Evolutionary conservation across 805 yeast species (phyloP), one percentile per base, ranked within the genome.

Genomic region (Candida railenensis): DNA sequence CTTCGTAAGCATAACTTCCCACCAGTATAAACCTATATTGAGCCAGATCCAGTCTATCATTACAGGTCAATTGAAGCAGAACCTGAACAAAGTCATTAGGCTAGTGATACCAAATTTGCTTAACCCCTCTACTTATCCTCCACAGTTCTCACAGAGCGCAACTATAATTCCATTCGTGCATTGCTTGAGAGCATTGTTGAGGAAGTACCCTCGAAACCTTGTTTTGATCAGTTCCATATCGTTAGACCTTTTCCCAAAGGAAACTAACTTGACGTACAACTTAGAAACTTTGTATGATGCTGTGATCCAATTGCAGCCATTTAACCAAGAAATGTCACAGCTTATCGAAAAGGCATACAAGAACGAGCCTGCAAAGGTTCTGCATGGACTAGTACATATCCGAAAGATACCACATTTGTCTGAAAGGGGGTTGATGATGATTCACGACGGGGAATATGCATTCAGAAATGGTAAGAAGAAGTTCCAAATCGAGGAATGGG

Each of bases 401-500:
- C 62, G 77, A 46, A 87, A 88, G 55, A 58, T 91, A 7, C 94
- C 96, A 0, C 73, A 79, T 1, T 66, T 89, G 32, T 81, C 89
- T 46, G 90, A 84, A 41, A 63, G 82, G 19, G 98, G 99, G 0
- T 73, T 81, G 55, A 91, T 90, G 96, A 80, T 81, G 52, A 77
- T 81, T 1, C 78, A 82, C 47, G 73, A 74, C 48, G 84, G 87
- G 48, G 97, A 91, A 65, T 85, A 80, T 63, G 89, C 96, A 3
- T 92, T 91, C 68, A 83, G 84, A 59, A 88, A 89, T 53, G 92
- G 96, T 12, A 78, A 87, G 51, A 81, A 82, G 63, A 82, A 78
- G 56, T 89, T 92, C 60, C 96, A 88, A 57, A 85, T 94, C 44
- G 92, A 88, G 53, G 89, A 84, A 57, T 94, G 97, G 96, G 89